Evolutionary conservation across 805 yeast genomes (phyloP), one percentile per base, ranked within the genome.

Genomic region (Candida nanaspora): DNA sequence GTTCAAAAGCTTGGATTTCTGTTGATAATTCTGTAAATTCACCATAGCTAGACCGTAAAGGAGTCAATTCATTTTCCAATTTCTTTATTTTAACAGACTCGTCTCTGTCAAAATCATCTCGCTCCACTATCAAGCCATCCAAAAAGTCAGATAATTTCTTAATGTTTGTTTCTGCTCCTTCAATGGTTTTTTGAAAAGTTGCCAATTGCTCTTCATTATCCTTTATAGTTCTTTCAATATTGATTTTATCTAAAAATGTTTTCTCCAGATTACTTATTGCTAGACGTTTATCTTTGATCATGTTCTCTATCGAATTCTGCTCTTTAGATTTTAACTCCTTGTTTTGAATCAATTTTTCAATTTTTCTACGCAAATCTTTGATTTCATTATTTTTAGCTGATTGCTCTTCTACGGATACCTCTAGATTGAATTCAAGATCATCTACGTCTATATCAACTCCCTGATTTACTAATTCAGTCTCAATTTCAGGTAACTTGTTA

Each of bases 261-360:
- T 63, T 66, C 50, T 80, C 84, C 41, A 77, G 54, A 34, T 72
- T 68, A 47, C 76, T 74, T 21, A 84, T 71, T 3, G 53, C 49
- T 34, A 82, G 55, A 48, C 68, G 66, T 40, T 70, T 68, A 48
- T 80, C 85, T 43, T 78, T 77, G 13, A 79, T 57, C 28, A 59
- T 57, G 27, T 63, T 68, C 43, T 80, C 82, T 19, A 78, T 47
- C 13, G 65, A 57, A 7, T 65, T 62, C 18, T 72, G 41, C 29
- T 72, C 76, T 33, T 66, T 65, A 21, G 72, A 69, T 8, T 58
- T 55, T 4, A 51, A 41, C 38, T 77, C 82, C 46, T 70, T 70
- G 7, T 65, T 64, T 19, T 72, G 75, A 3, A 46, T 48, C 6
- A 69, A 44, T 3, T 49, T 45, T 11, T 52, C 56, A 14, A 71